Evolutionary conservation across 1,139 yeast species (phyloP), one percentile per base, ranked within the genome.

Genomic region (Debaryomyces subglobosus): DNA sequence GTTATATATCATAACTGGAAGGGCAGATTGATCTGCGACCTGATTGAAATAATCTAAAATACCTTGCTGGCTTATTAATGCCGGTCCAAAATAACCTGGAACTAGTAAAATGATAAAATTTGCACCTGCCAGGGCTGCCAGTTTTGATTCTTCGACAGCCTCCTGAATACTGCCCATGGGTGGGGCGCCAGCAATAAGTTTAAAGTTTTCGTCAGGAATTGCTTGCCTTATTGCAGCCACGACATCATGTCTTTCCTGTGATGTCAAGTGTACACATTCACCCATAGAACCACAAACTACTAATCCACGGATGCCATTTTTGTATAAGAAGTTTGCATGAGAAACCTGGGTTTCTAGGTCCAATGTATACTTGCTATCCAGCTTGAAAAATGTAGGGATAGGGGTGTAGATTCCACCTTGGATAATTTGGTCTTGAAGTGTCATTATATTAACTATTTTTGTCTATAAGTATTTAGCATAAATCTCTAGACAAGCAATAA

Each of bases 261-360:
- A 62, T 5, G 68, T 70, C 53, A 65, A 57, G 51, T 72, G 72
- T 13, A 70, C 64, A 23, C 69, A 64, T 55, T 72, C 78, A 9
- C 77, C 78, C 59, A 69, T 78, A 30, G 83, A 77, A 3, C 84
- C 84, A 53, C 76, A 65, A 13, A 78, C 56, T 8, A 78, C 79
- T 8, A 75, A 61, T 13, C 84, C 84, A 44, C 63, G 59, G 49
- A 79, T 69, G 2, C 83, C 84, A 45, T 62, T 63, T 21, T 66
- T 57, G 45, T 74, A 65, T 39, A 79, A 65, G 54, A 57, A 64
- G 43, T 67, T 63, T 13, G 79, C 73, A 56, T 78, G 82, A 42
- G 65, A 57, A 45, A 73, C 63, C 55, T 76, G 80, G 18, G 81
- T 59, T 4, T 70, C 79, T 27, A 64, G 56, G 53, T 79, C 84